Conservation (phyloP, 768 basidiomycete species). For the Tulasnella sp. region DNA sequence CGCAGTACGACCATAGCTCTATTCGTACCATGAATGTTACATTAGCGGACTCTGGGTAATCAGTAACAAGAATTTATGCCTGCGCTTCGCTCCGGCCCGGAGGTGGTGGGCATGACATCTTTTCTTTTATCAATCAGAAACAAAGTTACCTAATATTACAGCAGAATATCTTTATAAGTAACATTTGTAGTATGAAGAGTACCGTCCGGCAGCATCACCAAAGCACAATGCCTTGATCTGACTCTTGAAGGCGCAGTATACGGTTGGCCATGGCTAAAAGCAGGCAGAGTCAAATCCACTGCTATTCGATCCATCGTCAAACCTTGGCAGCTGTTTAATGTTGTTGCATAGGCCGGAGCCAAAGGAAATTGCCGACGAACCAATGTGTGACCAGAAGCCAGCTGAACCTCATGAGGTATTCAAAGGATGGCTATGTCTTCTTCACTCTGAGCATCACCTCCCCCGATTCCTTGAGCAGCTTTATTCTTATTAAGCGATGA, state of each 20-base stretch:
- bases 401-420: slow-evolving; percentile 5
- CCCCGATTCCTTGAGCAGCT: background rate
- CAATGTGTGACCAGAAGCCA: slow-evolving; percentile 6
- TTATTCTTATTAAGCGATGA: background rate
- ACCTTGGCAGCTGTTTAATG: slow-evolving; percentile 18
- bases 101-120: no score
- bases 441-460: background rate
- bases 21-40: no score
- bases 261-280: slow-evolving; percentile 15
- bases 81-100: no score
- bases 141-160: no score
- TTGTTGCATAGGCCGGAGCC: slow-evolving; percentile 12
- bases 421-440: background rate
- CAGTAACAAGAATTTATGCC: no score
- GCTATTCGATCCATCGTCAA: slow-evolving; percentile 12
- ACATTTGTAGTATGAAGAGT: background rate
- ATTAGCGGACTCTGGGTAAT: no score
- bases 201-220: background rate
- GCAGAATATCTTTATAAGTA: no score
- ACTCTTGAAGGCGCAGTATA: slow-evolving; percentile 12
- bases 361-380: slow-evolving; percentile 13
- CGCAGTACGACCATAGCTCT: no score
- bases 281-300: background rate
- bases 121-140: no score
- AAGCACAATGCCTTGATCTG: background rate